A percentile compares a stretch with the other conserved stretches of the same genome.
Conservation (phyloP, 768 basidiomycete species). For the Lactarius sp. region DNA sequence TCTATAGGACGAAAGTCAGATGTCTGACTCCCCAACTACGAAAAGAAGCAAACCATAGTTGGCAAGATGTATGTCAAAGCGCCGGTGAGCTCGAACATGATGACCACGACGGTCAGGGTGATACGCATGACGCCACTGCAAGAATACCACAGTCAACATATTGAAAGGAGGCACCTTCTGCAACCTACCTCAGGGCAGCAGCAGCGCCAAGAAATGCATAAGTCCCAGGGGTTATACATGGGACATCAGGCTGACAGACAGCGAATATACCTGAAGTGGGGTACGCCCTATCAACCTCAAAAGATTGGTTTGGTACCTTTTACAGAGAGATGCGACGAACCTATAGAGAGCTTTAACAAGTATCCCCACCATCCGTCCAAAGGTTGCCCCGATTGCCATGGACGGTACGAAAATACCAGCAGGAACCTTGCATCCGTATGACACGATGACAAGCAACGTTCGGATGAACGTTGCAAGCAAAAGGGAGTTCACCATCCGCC, state of each 20-base stretch:
- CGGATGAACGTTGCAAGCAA: slow-evolving; percentile 88
- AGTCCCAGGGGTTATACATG: slow-evolving; percentile 97
- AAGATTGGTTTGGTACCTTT: background rate
- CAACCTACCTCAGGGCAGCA: slow-evolving; percentile 77
- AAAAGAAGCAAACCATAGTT: slow-evolving; percentile 69
- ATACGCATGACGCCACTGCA: slow-evolving; percentile 91
- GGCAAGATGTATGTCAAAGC: slow-evolving; percentile 96
- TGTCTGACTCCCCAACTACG: slow-evolving; percentile 19
- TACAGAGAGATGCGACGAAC: slow-evolving; percentile 37
- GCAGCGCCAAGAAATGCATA: slow-evolving; percentile 98
- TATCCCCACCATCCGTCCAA: slow-evolving; percentile 96
- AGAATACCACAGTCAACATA: background rate
- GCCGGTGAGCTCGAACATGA: slow-evolving; percentile 99
- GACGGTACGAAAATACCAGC: slow-evolving; percentile 98
- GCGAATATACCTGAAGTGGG: slow-evolving; percentile 84
- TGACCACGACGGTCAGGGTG: slow-evolving; percentile 96
- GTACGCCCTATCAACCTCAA: slow-evolving; percentile 55
- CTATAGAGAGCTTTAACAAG: slow-evolving; percentile 89
- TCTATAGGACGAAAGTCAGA: slow-evolving; percentile 45
- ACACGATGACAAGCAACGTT: slow-evolving; percentile 79
- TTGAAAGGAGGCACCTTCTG: background rate
- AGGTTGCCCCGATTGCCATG: slow-evolving; percentile 97
- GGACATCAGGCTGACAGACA: slow-evolving; percentile 84
- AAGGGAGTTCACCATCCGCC: slow-evolving; percentile 91
- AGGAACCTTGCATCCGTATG: slow-evolving; percentile 95